Conservation (phyloP, 495 filamentous ascomycete genomes). For the Hypomontagnella submonticulosa region DNA sequence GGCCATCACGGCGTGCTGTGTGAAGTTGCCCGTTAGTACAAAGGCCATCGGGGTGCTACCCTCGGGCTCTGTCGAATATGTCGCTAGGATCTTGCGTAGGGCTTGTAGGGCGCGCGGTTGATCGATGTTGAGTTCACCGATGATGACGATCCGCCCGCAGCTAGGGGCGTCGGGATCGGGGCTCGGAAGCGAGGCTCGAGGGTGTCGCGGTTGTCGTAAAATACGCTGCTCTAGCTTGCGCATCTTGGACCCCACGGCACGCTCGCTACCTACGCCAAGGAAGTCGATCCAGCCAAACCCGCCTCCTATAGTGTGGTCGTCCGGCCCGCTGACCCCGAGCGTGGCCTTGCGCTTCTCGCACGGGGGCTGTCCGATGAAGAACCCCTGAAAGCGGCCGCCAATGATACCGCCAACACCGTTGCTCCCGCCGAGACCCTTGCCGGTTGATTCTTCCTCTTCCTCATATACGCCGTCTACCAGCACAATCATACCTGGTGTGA, state of each 20-base stretch:
- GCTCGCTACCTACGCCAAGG: conserved; percentile 88
- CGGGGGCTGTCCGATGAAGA: conserved; percentile 88
- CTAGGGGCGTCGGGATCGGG: conserved; percentile 42
- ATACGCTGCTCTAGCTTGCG: conserved; percentile 71
- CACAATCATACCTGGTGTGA: conserved; percentile 93
- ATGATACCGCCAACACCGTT: conserved; percentile 88
- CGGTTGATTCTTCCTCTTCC: conserved; percentile 78
- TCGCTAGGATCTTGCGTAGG: conserved; percentile 74
- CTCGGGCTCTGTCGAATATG: conserved; percentile 71
- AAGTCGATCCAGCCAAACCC: conserved; percentile 98
- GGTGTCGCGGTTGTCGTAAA: conserved; percentile 51
- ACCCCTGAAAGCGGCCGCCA: conserved; percentile 87
- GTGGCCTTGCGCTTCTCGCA: conserved; percentile 85
- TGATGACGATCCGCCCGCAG: conserved; percentile 70
- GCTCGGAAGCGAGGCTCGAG: conserved; percentile 20
- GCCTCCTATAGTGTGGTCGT: conserved; percentile 72
- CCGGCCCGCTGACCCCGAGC: conserved; percentile 71
- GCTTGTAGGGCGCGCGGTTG: conserved; percentile 79
- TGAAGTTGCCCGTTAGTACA: conserved; percentile 87
- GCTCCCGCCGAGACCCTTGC: conserved; percentile 74
- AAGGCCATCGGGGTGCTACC: conserved; percentile 80
- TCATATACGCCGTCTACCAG: conserved; percentile 94
- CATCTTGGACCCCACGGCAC: conserved; percentile 84
- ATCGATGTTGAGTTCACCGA: conserved; percentile 88
- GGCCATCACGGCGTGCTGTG: conserved; percentile 75